These are phyloP conservation scores for Singerocomus rubriflavus DNA, from an alignment of 1,284 basidiomycete genomes.

Conservation along the genomic window DNA sequence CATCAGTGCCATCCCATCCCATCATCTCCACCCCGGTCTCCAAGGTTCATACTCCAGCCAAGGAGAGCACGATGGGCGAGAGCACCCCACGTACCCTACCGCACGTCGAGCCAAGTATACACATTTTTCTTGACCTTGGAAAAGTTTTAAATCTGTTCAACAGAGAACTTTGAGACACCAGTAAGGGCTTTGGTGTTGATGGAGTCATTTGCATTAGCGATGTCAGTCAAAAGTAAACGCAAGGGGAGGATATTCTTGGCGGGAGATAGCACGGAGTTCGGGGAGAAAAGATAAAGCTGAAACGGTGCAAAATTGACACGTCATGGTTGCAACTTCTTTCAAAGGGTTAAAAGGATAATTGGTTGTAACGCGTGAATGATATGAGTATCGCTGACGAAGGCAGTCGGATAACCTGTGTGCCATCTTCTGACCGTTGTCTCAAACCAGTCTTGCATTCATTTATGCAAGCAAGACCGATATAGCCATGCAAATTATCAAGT, in stretches of 20 bases:
- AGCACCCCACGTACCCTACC: slow-evolving; percentile 5
- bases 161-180: slow-evolving; percentile 23
- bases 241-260: slow-evolving; percentile 24
- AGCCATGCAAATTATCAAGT: background rate
- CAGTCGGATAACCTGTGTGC: background rate
- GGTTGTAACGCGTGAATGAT: background rate
- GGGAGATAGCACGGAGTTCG: slow-evolving; percentile 17
- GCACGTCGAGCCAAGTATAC: slow-evolving; percentile 12
- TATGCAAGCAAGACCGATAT: background rate
- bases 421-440: background rate
- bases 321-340: background rate
- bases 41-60: background rate
- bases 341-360: background rate
- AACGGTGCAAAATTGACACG: background rate
- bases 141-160: background rate
- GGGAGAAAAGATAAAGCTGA: slow-evolving; percentile 23
- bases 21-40: slow-evolving; percentile 3
- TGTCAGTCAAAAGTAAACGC: slow-evolving; percentile 27
- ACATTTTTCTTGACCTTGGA: background rate
- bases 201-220: slow-evolving; percentile 21
- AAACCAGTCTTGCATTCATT: background rate
- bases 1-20: background rate
- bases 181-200: slow-evolving; percentile 20
- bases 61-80: background rate
- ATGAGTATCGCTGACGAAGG: background rate